These are phyloP conservation scores for Aspergillus pseudoviridinutans DNA, from an alignment of 2,329 filamentous ascomycete genomes.

Conservation along the genomic window DNA sequence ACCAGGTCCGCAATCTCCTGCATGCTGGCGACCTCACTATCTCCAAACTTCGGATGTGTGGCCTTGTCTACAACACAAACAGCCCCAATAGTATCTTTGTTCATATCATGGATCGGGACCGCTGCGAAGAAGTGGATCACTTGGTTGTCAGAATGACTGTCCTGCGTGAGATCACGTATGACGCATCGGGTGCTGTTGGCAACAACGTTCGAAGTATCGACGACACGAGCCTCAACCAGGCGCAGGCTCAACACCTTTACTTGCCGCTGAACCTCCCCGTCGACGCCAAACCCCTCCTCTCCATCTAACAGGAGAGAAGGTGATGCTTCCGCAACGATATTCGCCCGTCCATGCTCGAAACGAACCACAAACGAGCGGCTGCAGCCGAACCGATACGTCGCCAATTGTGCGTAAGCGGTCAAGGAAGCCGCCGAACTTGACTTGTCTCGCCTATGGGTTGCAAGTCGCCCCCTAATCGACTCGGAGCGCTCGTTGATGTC, in stretches of 20 bases:
- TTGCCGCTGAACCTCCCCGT: conserved; percentile 20
- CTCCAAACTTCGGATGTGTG: conserved; percentile 43
- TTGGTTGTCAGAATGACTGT: conserved; percentile 33
- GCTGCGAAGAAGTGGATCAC: conserved; percentile 51
- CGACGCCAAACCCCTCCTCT: conserved; percentile 10
- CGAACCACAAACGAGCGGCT: conserved; percentile 46
- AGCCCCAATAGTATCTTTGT: conserved; percentile 54
- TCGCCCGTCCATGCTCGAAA: conserved; percentile 44
- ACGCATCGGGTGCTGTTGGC: conserved; percentile 20
- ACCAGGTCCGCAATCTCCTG: conserved; percentile 46
- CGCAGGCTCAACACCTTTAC: conserved; percentile 8
- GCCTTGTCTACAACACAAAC: conserved; percentile 57
- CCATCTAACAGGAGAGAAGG: conserved; percentile 30
- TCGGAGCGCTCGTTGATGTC: not conserved
- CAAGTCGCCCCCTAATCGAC: too few relatives aligned
- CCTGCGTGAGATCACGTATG: conserved; percentile 34
- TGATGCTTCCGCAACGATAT: conserved; percentile 51
- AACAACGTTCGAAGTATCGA: not conserved
- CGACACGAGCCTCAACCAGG: not conserved
- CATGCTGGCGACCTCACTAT: conserved; percentile 43
- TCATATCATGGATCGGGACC: conserved; percentile 57
- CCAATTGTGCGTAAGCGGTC: conserved; percentile 50
- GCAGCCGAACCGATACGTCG: conserved; percentile 40
- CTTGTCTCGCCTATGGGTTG: not conserved
- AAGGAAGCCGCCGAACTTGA: conserved; percentile 28